These are phyloP conservation scores for Quercus alba DNA, from an alignment of 306 rosid genomes.

Conservation along the genomic window DNA sequence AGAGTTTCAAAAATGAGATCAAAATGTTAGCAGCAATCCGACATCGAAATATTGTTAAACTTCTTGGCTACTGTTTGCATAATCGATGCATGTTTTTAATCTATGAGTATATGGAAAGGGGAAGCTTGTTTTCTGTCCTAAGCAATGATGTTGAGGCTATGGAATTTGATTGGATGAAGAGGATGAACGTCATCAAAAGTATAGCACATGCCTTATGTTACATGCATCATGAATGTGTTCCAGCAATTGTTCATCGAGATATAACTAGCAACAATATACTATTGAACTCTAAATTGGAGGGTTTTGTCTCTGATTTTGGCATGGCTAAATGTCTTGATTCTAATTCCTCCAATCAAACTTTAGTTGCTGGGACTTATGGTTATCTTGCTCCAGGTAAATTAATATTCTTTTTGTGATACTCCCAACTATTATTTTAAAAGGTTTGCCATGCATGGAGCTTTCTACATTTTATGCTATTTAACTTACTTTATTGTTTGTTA, in stretches of 20 bases:
- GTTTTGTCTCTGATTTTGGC: too few species aligned
- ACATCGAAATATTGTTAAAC: conserved; percentile 12
- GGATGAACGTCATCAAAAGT: conserved; percentile 1
- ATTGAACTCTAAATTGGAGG: too few species aligned
- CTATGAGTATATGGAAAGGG: conserved; percentile 21
- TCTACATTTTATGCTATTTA: too few species aligned
- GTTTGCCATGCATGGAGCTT: too few species aligned
- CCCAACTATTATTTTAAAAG: too few species aligned
- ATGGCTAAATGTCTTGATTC: too few species aligned
- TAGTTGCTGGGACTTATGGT: too few species aligned
- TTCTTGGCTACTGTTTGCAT: conserved; percentile 22
- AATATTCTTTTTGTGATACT: too few species aligned
- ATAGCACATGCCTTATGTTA: conserved; percentile 8
- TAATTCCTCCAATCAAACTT: too few species aligned
- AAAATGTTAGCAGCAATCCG: conserved; percentile 4
- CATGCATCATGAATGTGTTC: conserved; percentile 24
- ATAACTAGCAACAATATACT: too few species aligned
- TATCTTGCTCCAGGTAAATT: too few species aligned
- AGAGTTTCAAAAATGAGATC: conserved; percentile 7
- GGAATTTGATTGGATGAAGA: conserved; percentile 13
- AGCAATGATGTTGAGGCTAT: neutral
- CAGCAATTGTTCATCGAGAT: neutral
- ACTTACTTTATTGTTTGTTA: too few species aligned
- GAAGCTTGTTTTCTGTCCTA: conserved; percentile 6
- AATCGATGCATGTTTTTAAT: conserved; percentile 15